A percentile compares a stretch with the other conserved stretches of the same genome.
Evolutionary conservation across 768 basidiomycete species (phyloP).

Genomic region (Suillus hirtellus): DNA sequence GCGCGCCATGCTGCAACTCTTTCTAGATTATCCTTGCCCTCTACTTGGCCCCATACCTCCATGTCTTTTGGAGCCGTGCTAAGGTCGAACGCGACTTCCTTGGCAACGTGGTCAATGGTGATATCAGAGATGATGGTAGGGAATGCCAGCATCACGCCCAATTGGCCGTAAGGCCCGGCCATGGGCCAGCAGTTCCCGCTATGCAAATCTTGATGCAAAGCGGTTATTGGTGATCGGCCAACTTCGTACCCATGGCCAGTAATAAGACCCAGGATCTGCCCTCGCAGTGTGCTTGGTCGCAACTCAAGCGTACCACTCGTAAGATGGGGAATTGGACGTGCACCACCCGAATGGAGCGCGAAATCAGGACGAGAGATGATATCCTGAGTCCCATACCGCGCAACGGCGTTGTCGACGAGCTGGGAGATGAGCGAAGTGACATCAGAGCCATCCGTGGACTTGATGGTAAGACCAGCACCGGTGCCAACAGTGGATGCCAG

Average conservation of each 20-base stretch:
- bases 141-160: conserved; percentile 78
- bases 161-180: conserved; percentile 69
- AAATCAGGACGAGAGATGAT: conserved; percentile 80
- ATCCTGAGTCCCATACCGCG: conserved; percentile 69
- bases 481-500: conserved; percentile 46
- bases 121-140: conserved; percentile 60
- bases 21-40: conserved; percentile 68
- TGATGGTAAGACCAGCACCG: conserved; percentile 59
- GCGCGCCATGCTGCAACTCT: conserved; percentile 59
- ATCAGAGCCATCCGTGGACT: conserved; percentile 74
- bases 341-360: conserved; percentile 84
- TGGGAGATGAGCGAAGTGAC: conserved; percentile 67
- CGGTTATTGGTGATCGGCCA: conserved; percentile 83
- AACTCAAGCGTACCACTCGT: conserved; percentile 81
- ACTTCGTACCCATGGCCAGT: conserved; percentile 62
- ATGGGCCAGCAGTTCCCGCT: conserved; percentile 96
- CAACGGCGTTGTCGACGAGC: conserved; percentile 70
- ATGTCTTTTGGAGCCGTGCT: conserved; percentile 80
- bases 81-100: conserved; percentile 80
- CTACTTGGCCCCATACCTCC: conserved; percentile 90
- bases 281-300: conserved; percentile 48
- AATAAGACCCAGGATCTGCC: conserved; percentile 53
- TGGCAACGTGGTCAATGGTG: conserved; percentile 86
- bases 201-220: conserved; percentile 82
- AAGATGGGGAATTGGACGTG: conserved; percentile 73